A percentile compares a stretch with the other conserved stretches of the same genome.
These are phyloP conservation scores for Cotoneaster glaucophyllus DNA, from an alignment of 306 rosid species.

Conservation along the genomic window DNA sequence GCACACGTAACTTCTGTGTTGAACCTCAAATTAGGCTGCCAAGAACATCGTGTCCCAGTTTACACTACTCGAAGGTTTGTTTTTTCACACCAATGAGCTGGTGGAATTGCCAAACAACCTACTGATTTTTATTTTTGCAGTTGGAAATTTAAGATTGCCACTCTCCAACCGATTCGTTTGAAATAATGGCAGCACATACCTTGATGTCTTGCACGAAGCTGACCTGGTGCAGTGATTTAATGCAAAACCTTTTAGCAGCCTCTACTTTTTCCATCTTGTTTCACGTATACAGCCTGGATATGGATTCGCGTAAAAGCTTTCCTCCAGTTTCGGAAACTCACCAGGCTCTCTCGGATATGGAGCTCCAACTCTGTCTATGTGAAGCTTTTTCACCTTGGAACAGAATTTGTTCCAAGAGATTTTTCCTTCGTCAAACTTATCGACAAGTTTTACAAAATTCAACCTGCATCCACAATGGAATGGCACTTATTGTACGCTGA, in stretches of 20 bases:
- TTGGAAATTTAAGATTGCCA: conserved; percentile 17
- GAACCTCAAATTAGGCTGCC: conserved; percentile 16
- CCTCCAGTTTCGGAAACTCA: conserved; percentile 90
- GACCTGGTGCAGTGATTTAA: conserved; percentile 8
- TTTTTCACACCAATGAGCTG: background rate
- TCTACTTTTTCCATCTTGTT: conserved; percentile 25
- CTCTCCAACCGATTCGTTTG: background rate
- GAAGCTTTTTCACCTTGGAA: conserved; percentile 72
- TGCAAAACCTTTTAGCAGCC: conserved; percentile 7
- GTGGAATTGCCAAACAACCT: background rate
- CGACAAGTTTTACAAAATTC: conserved; percentile 79
- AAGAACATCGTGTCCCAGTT: background rate
- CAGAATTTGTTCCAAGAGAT: conserved; percentile 78
- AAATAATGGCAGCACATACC: conserved; percentile 7
- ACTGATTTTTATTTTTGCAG: conserved; percentile 7
- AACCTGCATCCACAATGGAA: conserved; percentile 51
- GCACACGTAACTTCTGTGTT: conserved; percentile 16
- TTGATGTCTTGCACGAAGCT: conserved; percentile 19
- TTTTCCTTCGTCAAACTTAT: conserved; percentile 69
- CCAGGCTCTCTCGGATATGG: conserved; percentile 73
- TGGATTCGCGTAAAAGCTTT: conserved; percentile 93
- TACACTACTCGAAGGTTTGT: background rate
- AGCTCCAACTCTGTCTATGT: conserved; percentile 59
- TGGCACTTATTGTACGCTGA: background rate
- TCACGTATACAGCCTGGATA: conserved; percentile 83